Evolutionary conservation across 495 filamentous ascomycete genomes (phyloP), one percentile per base, ranked within the genome.

Genomic region (Xylaria nigripes): DNA sequence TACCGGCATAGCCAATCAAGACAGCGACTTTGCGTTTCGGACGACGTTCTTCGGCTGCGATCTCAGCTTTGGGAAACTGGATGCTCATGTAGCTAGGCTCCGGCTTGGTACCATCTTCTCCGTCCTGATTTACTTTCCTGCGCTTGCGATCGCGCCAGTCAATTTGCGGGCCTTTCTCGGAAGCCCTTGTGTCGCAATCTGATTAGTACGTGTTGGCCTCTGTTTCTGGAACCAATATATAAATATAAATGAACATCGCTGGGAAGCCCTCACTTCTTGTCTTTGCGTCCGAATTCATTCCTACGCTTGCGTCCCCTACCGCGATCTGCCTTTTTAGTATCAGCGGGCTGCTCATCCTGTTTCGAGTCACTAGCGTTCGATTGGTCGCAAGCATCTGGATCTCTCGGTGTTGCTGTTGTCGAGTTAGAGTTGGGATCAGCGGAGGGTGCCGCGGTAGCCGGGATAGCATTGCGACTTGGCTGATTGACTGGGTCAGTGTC

Each of bases 1-100:
- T 94, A 23, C 93, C 93, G 21, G 89, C 89, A 66, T 98, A 98
- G 6, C 94, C 92, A 57, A 98, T 81, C 74, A 97, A 68, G 15
- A 98, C 87, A 18, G 93, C 94, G 23, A 94, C 93, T 71, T 98
- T 98, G 64, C 87, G 83, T 74, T 98, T 97, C 3, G 93, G 93
- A 45, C 82, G 84, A 45, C 91, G 81, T 61, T 84, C 83, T 68
- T 98, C 91, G 32, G 79, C 80, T 5, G 84, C 86, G 55, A 95
- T 90, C 71, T 95, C 90, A 54, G 90, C 89, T 50, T 70, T 53
- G 50, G 68, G 61, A 29, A 76, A 77, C 43, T 64, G 56, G 30
- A 74, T 74, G 65, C 65, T 70, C 72, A 74, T 75, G 54, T 68
- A 68, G 36, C 61, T 66, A 9, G 79, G 69, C 1, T 78, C 77